Conservation (phyloP, 345 rosid species). For the Eucalyptus melliodora region DNA sequence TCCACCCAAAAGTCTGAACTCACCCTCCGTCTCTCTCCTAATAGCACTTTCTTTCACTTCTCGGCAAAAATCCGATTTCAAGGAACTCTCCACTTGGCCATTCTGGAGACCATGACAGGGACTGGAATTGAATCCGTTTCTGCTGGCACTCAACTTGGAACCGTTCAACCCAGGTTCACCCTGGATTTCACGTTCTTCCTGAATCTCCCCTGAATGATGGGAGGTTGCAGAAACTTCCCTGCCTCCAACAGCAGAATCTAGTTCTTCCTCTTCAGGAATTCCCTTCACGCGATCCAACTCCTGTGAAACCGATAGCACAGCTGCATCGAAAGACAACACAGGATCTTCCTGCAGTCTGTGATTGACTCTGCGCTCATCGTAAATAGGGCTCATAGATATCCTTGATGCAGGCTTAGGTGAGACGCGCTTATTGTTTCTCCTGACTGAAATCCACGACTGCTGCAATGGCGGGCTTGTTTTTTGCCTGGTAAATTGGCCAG, state of each 20-base stretch:
- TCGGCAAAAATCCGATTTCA: slow-evolving; percentile 11
- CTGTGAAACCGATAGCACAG: slow-evolving; percentile 47
- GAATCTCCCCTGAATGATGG: slow-evolving; percentile 20
- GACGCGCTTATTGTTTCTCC: slow-evolving; percentile 15
- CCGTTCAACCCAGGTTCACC: neutral
- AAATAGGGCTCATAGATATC: slow-evolving; percentile 13
- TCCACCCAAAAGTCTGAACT: slow-evolving; percentile 48
- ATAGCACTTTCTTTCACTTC: slow-evolving; percentile 44
- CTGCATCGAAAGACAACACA: slow-evolving; percentile 69
- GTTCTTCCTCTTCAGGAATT: slow-evolving; percentile 37
- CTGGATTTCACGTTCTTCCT: slow-evolving; percentile 18
- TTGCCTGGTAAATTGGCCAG: slow-evolving; percentile 18
- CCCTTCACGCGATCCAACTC: slow-evolving; percentile 30
- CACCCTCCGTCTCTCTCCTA: slow-evolving; percentile 62
- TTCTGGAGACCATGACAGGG: neutral
- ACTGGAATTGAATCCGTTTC: slow-evolving; percentile 6
- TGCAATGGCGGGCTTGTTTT: slow-evolving; percentile 25
- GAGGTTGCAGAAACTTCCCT: slow-evolving; percentile 4
- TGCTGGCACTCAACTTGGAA: neutral
- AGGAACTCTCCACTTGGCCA: slow-evolving; percentile 1
- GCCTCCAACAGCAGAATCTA: slow-evolving; percentile 7
- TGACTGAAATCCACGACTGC: slow-evolving; percentile 34
- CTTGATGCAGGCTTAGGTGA: slow-evolving; percentile 30
- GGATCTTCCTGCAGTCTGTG: slow-evolving; percentile 13
- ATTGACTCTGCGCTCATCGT: slow-evolving; percentile 11